Conservation (phyloP, 2,329 filamentous ascomycete species). For the Colletotrichum siamense region DNA sequence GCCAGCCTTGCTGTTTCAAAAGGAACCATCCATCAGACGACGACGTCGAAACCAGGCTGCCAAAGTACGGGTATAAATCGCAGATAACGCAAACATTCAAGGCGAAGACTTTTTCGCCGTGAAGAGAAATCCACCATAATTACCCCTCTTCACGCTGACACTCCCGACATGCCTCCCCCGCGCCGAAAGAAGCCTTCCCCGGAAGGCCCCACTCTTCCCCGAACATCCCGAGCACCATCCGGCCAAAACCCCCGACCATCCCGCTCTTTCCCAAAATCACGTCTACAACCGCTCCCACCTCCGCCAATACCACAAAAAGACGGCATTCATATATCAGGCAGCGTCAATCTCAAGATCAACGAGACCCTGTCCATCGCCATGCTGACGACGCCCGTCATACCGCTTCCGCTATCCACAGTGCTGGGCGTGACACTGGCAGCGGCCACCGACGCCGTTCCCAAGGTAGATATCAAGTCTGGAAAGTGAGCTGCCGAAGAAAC, state of each 20-base stretch:
- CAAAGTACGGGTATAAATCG: not conserved
- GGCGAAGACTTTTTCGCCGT: fast-evolving
- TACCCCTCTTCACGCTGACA: not conserved
- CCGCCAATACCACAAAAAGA: not conserved
- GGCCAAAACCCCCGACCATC: not conserved
- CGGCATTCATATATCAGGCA: not conserved
- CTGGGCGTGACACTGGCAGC: not conserved
- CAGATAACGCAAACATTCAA: not conserved
- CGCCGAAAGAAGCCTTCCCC: fast-evolving
- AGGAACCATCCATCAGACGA: not conserved
- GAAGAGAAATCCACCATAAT: not conserved
- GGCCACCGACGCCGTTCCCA: not conserved
- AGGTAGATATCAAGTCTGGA: not conserved
- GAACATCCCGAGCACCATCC: not conserved
- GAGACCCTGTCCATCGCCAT: not conserved
- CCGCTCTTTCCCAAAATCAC: not conserved
- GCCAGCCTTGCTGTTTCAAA: not conserved
- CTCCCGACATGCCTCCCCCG: not conserved
- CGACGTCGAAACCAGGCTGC: not conserved
- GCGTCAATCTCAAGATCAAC: not conserved
- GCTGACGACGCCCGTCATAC: not conserved
- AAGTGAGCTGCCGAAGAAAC: not conserved
- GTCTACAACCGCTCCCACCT: not conserved
- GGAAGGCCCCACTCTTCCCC: not conserved
- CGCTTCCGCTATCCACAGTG: not conserved